Base-by-base conservation (phyloP, 75 land plant species). In the Selaginella moellendorffii region DNA sequence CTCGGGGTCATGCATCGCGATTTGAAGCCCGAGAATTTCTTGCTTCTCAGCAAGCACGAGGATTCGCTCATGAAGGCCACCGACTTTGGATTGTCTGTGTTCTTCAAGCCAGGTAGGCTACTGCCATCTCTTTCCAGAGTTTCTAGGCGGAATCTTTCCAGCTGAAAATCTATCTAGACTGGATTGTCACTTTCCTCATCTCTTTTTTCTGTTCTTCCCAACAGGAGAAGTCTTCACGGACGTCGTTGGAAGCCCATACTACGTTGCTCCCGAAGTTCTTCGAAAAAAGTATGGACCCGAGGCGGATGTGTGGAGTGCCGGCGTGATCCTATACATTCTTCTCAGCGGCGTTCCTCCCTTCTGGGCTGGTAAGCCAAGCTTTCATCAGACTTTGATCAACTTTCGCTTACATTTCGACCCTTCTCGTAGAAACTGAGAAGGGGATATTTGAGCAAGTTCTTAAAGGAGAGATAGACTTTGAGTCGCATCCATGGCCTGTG, bases 1-100 rank as follows among this genome's bases (percentile, higher is more conserved):
- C 58, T 85, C 1, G 83, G 84, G 0, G 88, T 87, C 1, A 85
- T 87, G 92, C 92, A 87, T 67, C 75, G 93, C 22, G 93, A 88
- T 63, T 69, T 88, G 23, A 88, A 88, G 70, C 93, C 93, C 0
- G 93, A 88, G 74, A 88, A 88, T 30, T 88, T 86, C 53, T 70
- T 88, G 18, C 78, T 82, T 53, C 71, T 76, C 28, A 69, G 59
- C 58, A 65, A 71, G 61, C n/a, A 76, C 10, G 90, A 82, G 72
- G 81, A 88, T 51, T 74, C 90, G n/a, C 72, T 83, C n/a, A 80
- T 88, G 67, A 88, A 88, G 69, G 73, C 85, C 27, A 88, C 81
- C 28, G 93, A 88, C 62, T 88, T 88, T 69, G 93, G 93, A 29
- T 63, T 88, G 27, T 87, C 91, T 1, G 62, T 87, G 5, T 87